Base-by-base conservation (phyloP, 345 rosid species). In the Populus nigra region DNA sequence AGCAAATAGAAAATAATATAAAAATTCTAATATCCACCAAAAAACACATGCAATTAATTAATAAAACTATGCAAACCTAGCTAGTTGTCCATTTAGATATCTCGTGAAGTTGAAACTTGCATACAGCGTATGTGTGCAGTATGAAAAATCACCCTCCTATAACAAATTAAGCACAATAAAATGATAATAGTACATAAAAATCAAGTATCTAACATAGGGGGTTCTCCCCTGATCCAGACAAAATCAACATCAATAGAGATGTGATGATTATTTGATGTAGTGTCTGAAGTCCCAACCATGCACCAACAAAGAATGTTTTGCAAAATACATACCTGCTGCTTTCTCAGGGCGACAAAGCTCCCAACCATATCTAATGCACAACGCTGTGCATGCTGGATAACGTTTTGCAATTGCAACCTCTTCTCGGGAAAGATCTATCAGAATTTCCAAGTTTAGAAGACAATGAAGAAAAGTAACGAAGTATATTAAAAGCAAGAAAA, bases 331-430 rank as follows among this genome's bases (percentile, higher is more conserved):
- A 95, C 99, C 99, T 87, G 94, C 88, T 29, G 98, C 98, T 41
- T 82, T 88, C 62, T 95, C 97, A 75, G 97, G 88, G 77, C 86
- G 92, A 88, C 93, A 93, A 77, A 95, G 87, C 84, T 95, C 99
- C 98, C 97, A 93, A 76, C 99, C 99, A 85, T 91, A 93, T 88
- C 97, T 88, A 73, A 95, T 85, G 88, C 99, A 95, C 89, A 91
- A 78, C 49, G 97, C 91, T 29, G 96, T 79, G 20, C 89, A 90
- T 41, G 94, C 82, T 75, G 99, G 99, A 90, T 92, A 95, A 77
- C 91, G 92, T 87, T 91, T 91, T 27, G 98, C 92, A 77, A 92
- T 85, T 76, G 91, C 85, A 41, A 92, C 72, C 85, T 90, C 98
- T 84, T 95, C 99, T 39, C 93, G 92, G 49, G 94, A 87, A 74